These are phyloP conservation scores for Panicum virgatum DNA, from an alignment of 202 grass and related monocot species.

Conservation along the genomic window DNA sequence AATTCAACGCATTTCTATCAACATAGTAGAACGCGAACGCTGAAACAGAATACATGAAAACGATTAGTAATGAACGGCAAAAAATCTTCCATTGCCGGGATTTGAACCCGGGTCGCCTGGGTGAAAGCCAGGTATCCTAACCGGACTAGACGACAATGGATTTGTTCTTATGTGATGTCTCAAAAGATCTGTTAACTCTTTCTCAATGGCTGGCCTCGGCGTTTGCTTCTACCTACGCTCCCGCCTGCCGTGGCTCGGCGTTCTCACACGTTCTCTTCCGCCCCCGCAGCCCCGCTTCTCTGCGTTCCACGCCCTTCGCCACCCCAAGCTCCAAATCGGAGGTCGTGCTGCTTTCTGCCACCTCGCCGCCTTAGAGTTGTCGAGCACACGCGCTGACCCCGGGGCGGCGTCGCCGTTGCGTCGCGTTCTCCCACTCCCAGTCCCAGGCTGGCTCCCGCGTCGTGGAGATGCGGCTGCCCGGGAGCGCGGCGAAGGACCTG, in stretches of 20 bases:
- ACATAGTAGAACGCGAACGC: not conserved
- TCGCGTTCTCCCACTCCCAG: too few relatives aligned
- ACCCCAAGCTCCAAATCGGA: constrained; percentile 79
- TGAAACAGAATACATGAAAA: not conserved
- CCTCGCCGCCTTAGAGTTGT: constrained; percentile 69
- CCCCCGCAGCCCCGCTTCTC: constrained; percentile 70
- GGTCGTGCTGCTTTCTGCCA: constrained; percentile 84
- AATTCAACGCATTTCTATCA: not conserved
- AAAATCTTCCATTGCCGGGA: constrained; percentile 62
- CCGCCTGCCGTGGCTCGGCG: too few relatives aligned
- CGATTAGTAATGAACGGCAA: not conserved
- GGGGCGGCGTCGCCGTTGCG: too few relatives aligned
- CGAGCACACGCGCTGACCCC: too few relatives aligned
- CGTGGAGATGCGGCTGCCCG: too few relatives aligned
- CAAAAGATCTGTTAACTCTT: too few relatives aligned
- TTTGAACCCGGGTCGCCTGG: constrained; percentile 92
- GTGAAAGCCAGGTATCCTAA: constrained; percentile 95
- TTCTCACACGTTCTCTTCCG: constrained; percentile 62
- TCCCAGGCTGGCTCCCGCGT: too few relatives aligned
- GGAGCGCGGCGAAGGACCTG: too few relatives aligned
- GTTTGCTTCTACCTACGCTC: too few relatives aligned
- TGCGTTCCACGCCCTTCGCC: constrained; percentile 72
- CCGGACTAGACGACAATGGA: constrained; percentile 79
- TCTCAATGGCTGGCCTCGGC: too few relatives aligned
- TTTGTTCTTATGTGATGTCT: not conserved